These are phyloP conservation scores for Quercus lobata DNA, from an alignment of 331 rosid species.

Conservation along the genomic window DNA sequence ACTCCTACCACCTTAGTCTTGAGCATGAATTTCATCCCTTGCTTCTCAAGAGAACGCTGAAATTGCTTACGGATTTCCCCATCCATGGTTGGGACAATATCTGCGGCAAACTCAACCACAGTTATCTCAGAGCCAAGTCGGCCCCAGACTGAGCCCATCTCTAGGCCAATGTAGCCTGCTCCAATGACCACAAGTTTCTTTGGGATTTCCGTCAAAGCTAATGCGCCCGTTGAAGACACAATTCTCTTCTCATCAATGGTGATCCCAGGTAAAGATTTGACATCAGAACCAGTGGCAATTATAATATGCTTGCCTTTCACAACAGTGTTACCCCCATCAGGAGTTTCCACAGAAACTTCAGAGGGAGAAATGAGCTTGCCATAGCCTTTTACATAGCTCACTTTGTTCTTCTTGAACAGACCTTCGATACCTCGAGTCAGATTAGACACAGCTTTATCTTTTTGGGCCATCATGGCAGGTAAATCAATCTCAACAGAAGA, in stretches of 20 bases:
- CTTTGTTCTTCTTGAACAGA: slow-evolving; percentile 94
- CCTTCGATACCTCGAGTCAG: slow-evolving; percentile 96
- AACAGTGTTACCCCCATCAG: slow-evolving; percentile 70
- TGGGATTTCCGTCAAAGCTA: slow-evolving; percentile 85
- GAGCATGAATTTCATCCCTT: slow-evolving; percentile 84
- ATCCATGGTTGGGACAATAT: slow-evolving; percentile 95
- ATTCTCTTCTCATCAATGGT: slow-evolving; percentile 90
- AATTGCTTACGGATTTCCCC: slow-evolving; percentile 93
- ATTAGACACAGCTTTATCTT: slow-evolving; percentile 85
- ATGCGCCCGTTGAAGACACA: slow-evolving; percentile 94
- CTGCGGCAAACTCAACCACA: slow-evolving; percentile 92
- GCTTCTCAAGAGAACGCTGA: slow-evolving; percentile 93
- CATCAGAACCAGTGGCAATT: slow-evolving; percentile 95
- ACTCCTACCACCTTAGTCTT: slow-evolving; percentile 92
- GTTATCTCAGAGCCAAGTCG: slow-evolving; percentile 85
- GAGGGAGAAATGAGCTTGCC: slow-evolving; percentile 82
- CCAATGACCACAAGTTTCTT: slow-evolving; percentile 90
- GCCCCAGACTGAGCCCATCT: slow-evolving; percentile 99
- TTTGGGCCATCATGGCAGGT: slow-evolving; percentile 90
- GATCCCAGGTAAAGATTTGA: slow-evolving; percentile 82
- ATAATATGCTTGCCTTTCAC: slow-evolving; percentile 88
- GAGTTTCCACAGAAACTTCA: slow-evolving; percentile 78
- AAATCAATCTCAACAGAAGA: slow-evolving; percentile 84
- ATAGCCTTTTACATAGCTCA: slow-evolving; percentile 86
- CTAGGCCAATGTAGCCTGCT: slow-evolving; percentile 98